Evolutionary conservation across 805 yeast species (phyloP), one percentile per base, ranked within the genome.

Genomic region (Suhomyces emberorum): DNA sequence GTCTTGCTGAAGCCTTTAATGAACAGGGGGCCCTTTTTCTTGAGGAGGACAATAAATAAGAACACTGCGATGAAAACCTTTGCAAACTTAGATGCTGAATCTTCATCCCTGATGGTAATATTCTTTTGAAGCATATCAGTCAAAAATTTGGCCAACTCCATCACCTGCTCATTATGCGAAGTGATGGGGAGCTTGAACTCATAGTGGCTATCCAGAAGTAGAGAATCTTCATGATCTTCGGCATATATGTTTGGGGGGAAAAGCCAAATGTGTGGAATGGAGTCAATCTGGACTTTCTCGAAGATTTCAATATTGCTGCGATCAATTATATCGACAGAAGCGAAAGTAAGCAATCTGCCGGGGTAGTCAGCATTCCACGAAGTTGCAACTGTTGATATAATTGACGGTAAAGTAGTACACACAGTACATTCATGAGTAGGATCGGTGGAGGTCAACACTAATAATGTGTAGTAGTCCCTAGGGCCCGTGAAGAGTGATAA

Each of bases 181-280:
- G 55, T 66, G 53, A 39, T 61, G 45, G 65, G 71, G 48, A 62
- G 61, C 62, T 43, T 52, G 48, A 61, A 69, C 18, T 54, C 50
- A 17, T 53, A 61, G 34, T 62, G 65, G 5, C 57, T 51, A 30
- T 58, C 65, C 15, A 44, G 47, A 10, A 55, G 46, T 18, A 55
- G 50, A 21, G 52, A 49, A 21, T 41, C 37, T 27, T 30, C 47
- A 6, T 41, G 45, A 19, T 46, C 53, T 5, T 49, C 46, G 21
- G 54, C 59, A 16, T 44, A 28, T 17, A 36, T 26, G 30, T 51
- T 55, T 4, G 79, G 83, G 3, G 88, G 88, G 37, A 76, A 70
- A 2, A 83, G 61, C 78, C 88, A 77, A n/a, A 81, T 46, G 41
- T 77, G 80, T 1, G 95, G 93, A 3, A 81, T 76, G 2, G 76